phyloP scores from a whole-genome alignment of 176 grass and related monocot species.

The Cocos nucifera region DNA sequence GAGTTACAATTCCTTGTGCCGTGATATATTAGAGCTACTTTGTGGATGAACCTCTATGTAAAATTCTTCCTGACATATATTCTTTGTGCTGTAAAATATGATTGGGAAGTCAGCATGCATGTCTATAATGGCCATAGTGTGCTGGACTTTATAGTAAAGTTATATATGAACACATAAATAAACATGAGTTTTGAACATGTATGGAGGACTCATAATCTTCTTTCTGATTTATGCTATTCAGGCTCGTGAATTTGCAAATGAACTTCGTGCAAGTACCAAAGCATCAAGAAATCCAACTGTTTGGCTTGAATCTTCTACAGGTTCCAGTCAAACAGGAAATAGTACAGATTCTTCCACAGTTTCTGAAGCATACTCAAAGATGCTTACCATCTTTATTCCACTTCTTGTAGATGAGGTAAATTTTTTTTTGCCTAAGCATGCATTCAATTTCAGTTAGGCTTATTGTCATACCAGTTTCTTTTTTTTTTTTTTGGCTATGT shows the following conservation, averaged over 20 bases:
- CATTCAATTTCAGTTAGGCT: not conserved
- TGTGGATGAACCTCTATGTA: too few species aligned
- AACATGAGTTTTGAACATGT: not conserved
- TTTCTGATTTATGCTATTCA: conserved; percentile 27
- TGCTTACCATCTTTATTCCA: conserved; percentile 98
- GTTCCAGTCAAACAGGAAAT: conserved; percentile 44
- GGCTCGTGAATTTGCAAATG: conserved; percentile 98
- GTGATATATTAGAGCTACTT: too few species aligned
- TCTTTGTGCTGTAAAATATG: too few species aligned
- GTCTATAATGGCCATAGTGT: too few species aligned
- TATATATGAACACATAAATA: too few species aligned
- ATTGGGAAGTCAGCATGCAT: too few species aligned
- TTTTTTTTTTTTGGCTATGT: conserved; percentile 1
- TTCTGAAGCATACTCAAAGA: conserved; percentile 97
- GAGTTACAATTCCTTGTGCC: too few species aligned
- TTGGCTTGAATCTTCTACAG: conserved; percentile 80
- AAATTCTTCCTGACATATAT: too few species aligned
- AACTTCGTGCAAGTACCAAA: conserved; percentile 93
- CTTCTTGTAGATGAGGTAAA: conserved; percentile 95
- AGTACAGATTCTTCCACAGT: conserved; percentile 75
- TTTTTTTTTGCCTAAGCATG: conserved; percentile 3
- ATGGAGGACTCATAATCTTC: not conserved
- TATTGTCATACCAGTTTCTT: too few species aligned
- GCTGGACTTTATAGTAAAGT: too few species aligned
- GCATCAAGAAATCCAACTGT: conserved; percentile 68